These are phyloP conservation scores for Alternaria viburni DNA, from an alignment of 2,329 filamentous ascomycete species.

Conservation along the genomic window DNA sequence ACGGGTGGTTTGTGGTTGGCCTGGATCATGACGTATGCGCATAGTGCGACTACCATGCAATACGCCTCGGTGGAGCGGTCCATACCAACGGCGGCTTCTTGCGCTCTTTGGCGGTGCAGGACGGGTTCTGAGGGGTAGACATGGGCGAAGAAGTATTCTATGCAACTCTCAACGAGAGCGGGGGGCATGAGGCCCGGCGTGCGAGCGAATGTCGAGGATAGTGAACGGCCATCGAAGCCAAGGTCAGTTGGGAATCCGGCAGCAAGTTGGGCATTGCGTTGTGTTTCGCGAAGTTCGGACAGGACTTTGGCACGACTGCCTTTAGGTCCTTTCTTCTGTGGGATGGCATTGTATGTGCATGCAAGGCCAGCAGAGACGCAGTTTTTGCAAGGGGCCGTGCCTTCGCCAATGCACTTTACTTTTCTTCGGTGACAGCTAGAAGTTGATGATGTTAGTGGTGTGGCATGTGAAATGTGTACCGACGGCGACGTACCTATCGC, in stretches of 20 bases:
- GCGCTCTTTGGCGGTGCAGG: constrained; percentile 58
- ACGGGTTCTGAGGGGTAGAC: constrained; percentile 71
- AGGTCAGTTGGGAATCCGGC: constrained; percentile 48
- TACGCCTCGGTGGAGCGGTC: constrained; percentile 62
- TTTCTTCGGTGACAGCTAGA: constrained; percentile 56
- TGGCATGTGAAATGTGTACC: constrained; percentile 7
- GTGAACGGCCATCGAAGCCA: constrained; percentile 50
- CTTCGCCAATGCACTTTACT: constrained; percentile 59
- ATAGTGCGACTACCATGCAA: constrained; percentile 61
- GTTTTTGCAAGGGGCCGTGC: constrained; percentile 64
- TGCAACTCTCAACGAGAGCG: constrained; percentile 59
- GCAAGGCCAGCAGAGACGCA: constrained; percentile 64
- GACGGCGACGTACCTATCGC: constrained; percentile 47
- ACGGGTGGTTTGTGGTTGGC: constrained; percentile 54
- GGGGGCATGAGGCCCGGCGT: constrained; percentile 57
- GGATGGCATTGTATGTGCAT: constrained; percentile 70
- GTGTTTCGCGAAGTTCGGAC: constrained; percentile 64
- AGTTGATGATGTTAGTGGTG: constrained; percentile 16
- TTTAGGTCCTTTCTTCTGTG: constrained; percentile 69
- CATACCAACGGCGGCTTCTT: constrained; percentile 61
- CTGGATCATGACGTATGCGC: constrained; percentile 59
- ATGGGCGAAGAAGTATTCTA: constrained; percentile 67
- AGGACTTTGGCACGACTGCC: constrained; percentile 68
- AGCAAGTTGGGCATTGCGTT: constrained; percentile 53
- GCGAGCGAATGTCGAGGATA: constrained; percentile 53